phyloP scores from a whole-genome alignment of 345 rosid species.

The Brassica rapa region DNA sequence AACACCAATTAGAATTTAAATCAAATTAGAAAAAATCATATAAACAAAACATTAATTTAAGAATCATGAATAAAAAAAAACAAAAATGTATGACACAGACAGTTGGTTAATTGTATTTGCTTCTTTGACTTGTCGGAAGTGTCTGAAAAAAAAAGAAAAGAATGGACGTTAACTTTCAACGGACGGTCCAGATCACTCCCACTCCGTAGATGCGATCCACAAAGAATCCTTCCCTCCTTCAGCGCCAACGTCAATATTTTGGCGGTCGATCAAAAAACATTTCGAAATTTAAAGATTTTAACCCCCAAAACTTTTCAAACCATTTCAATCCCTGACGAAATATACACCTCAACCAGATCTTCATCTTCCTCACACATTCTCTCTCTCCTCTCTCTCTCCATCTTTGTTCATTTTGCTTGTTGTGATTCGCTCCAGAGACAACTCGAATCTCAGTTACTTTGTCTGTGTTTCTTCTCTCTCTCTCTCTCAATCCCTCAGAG shows the following conservation, averaged over 20 bases:
- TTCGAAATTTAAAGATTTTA: slow-evolving; percentile 27
- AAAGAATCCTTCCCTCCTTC: slow-evolving; percentile 5
- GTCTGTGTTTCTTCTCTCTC: neutral
- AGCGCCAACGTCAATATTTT: slow-evolving; percentile 29
- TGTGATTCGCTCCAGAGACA: neutral
- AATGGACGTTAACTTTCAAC: too few species aligned
- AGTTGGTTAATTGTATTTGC: too few species aligned
- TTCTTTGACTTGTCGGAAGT: too few species aligned
- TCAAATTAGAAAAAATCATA: too few species aligned
- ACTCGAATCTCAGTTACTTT: slow-evolving; percentile 26
- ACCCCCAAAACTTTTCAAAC: neutral
- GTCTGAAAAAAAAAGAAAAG: too few species aligned
- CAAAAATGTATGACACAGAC: too few species aligned
- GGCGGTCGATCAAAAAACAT: slow-evolving; percentile 18
- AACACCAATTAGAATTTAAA: too few species aligned
- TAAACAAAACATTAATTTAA: too few species aligned
- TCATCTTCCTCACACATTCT: neutral
- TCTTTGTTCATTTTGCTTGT: slow-evolving; percentile 12
- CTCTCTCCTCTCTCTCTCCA: neutral
- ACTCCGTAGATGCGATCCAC: neutral
- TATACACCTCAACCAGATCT: slow-evolving; percentile 29
- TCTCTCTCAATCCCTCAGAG: neutral
- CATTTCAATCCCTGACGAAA: neutral
- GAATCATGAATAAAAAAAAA: too few species aligned
- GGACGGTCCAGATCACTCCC: slow-evolving; percentile 14